Evolutionary conservation across 192 early-diverging fungal species (phyloP), one percentile per base, ranked within the genome.

Genomic region (Coemansia sp.): DNA sequence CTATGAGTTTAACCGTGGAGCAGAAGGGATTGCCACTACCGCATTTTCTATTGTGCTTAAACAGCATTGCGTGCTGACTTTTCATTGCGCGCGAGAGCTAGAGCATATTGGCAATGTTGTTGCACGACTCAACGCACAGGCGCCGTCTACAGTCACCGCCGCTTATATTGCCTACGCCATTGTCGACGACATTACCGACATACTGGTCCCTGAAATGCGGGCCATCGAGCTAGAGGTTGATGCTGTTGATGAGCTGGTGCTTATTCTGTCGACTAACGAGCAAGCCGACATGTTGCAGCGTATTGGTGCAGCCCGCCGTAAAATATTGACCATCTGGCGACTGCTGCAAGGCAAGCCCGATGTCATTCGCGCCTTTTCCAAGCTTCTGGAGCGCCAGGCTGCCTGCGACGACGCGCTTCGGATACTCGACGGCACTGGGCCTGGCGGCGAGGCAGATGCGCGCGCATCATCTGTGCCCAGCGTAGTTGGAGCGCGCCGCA

Each of bases 191-290:
- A 90, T 98, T 38, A 92, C 90, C 2, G 96, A 98, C 62, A 82
- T 82, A 6, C 92, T 97, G 64, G 86, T 86, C 19, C 94, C 94
- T 4, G 77, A 91, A 26, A 85, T 97, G 57, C 81, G 85, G 33
- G 76, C 84, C 11, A 88, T 99, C 55, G 96, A 99, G 72, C 80
- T 89, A 25, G 94, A 99, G 64, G 94, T 96, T 3, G 93, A 96
- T 48, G 85, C 90, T 0, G 93, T 96, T 51, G 94, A 99, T 60
- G 94, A 99, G 58, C 65, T 97, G 1, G 94, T 99, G 9, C 77
- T 99, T 14, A 88, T 97, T 30, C 65, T 95, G 35, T 87, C 91
- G 34, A 90, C 94, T 58, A 85, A 86, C n/a, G 94, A 97, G 63
- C 85, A 87, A 33, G 74, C 78, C 0, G 88, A 90, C 32, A 90